Conservation (phyloP, 2,329 filamentous ascomycete species). For the Monilinia vaccinii-corymbosi region DNA sequence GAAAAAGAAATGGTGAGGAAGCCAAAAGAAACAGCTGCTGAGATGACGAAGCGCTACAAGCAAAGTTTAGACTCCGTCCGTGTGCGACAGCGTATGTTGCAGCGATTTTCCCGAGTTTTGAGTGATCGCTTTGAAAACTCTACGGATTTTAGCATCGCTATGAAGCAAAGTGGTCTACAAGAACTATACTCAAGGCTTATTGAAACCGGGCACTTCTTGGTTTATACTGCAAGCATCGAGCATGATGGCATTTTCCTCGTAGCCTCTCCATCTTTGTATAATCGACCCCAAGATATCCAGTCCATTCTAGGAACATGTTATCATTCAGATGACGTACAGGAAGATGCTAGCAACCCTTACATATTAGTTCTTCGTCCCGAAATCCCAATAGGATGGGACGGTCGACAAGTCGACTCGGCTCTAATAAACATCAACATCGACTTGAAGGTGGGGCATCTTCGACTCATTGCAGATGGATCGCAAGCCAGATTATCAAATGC, state of each 20-base stretch:
- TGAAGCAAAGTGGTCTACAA: slow-evolving; percentile 58
- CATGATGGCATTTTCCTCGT: slow-evolving; percentile 74
- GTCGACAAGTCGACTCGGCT: slow-evolving; percentile 60
- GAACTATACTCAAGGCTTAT: slow-evolving; percentile 75
- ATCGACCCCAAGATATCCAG: slow-evolving; percentile 72
- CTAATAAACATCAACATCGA: slow-evolving; percentile 74
- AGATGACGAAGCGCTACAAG: slow-evolving; percentile 97
- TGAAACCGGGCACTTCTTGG: slow-evolving; percentile 76
- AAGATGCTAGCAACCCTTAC: slow-evolving; percentile 74
- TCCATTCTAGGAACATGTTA: slow-evolving; percentile 75
- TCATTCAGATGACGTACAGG: slow-evolving; percentile 58
- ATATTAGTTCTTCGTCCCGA: slow-evolving; percentile 79
- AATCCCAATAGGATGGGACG: slow-evolving; percentile 69
- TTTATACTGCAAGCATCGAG: slow-evolving; percentile 62
- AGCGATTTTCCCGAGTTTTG: slow-evolving; percentile 85
- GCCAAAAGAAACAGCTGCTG: slow-evolving; percentile 70
- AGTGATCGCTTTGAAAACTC: slow-evolving; percentile 94
- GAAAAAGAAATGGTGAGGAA: slow-evolving; percentile 82
- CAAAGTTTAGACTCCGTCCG: slow-evolving; percentile 91
- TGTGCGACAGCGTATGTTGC: slow-evolving; percentile 90
- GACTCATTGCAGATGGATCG: slow-evolving; percentile 82
- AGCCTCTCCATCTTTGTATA: slow-evolving; percentile 69
- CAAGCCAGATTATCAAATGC: slow-evolving; percentile 69
- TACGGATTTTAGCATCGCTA: slow-evolving; percentile 84
- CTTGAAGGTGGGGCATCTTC: slow-evolving; percentile 75